phyloP scores from a whole-genome alignment of 176 grass and related monocot genomes.

The Oryza australiensis region DNA sequence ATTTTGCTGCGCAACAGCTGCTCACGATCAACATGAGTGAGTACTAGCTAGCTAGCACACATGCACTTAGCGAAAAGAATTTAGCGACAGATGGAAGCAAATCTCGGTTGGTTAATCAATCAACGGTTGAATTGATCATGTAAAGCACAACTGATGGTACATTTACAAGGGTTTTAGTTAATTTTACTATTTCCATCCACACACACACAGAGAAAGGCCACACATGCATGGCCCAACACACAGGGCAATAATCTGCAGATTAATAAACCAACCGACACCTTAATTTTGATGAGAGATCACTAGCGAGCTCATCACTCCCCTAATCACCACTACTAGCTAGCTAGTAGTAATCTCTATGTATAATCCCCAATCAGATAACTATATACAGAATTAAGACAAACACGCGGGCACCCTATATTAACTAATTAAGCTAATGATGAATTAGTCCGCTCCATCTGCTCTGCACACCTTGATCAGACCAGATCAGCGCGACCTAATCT shows the following conservation, averaged over 20 bases:
- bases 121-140: neutral
- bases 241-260: neutral
- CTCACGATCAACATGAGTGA: neutral
- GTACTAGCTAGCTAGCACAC: too few relatives aligned
- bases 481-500: neutral
- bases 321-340: neutral
- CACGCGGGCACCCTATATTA: too few relatives aligned
- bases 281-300: neutral
- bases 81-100: neutral
- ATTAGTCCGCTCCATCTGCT: neutral
- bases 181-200: neutral
- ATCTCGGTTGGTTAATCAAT: neutral
- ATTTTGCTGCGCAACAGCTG: too few relatives aligned
- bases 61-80: too few relatives aligned
- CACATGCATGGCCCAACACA: neutral
- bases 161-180: neutral
- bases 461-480: neutral
- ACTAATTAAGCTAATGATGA: too few relatives aligned
- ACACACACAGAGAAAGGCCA: neutral
- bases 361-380: neutral
- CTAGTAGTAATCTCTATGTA: neutral
- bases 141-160: neutral
- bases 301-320: neutral
- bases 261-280: neutral
- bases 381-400: slow-evolving; percentile 3